Conservation (phyloP, 2,329 filamentous ascomycete genomes). For the Penicillium olsonii region DNA sequence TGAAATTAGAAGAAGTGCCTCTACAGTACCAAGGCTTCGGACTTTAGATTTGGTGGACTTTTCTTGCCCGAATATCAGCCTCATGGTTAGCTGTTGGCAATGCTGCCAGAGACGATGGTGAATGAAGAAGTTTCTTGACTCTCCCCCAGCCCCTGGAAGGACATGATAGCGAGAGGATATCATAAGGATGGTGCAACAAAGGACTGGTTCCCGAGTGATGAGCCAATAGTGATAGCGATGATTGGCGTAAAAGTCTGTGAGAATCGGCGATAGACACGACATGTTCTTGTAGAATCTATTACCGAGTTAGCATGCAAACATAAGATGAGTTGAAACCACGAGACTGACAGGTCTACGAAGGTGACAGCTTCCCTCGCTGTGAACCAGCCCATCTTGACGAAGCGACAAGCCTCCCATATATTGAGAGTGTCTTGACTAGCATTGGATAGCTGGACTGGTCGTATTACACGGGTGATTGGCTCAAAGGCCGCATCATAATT, state of each 20-base stretch:
- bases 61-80: constrained; percentile 57
- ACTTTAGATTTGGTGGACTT: constrained; percentile 53
- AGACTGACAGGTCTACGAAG: constrained; percentile 51
- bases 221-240: constrained; percentile 52
- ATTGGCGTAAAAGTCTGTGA: constrained; percentile 52
- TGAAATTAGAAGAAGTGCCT: constrained; percentile 56
- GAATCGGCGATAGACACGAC: constrained; percentile 53
- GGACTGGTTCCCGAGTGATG: constrained; percentile 54
- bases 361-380: constrained; percentile 56
- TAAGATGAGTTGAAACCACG: neutral
- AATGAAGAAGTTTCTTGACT: constrained; percentile 55
- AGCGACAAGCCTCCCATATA: constrained; percentile 53
- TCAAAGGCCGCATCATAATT: constrained; percentile 23
- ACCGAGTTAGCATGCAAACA: constrained; percentile 1
- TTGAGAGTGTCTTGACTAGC: constrained; percentile 41
- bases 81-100: constrained; percentile 55
- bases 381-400: constrained; percentile 59
- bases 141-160: constrained; percentile 44
- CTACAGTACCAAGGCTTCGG: constrained; percentile 54
- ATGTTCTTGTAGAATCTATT: constrained; percentile 53
- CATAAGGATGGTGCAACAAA: constrained; percentile 57
- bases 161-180: constrained; percentile 56
- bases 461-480: constrained; percentile 21
- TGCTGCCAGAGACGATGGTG: constrained; percentile 58
- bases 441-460: constrained; percentile 32